Percentiles rank a stretch among this genome's conserved stretches.
phyloP scores from a whole-genome alignment of 2,329 filamentous ascomycete species.

The Tolypocladium guangdongense region DNA sequence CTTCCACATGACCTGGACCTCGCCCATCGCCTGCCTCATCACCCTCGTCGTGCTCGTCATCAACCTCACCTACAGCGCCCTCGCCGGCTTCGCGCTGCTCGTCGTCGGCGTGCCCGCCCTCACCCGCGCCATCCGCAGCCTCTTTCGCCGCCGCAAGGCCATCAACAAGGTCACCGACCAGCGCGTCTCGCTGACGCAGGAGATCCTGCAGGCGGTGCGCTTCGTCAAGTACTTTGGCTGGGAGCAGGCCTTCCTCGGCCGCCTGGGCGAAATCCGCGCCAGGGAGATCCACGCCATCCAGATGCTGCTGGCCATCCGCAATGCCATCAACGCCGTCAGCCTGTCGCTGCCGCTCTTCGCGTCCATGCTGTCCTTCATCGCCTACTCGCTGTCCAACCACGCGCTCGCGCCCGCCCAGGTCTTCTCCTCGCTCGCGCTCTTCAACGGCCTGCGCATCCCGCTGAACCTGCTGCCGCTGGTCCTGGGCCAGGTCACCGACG shows the following conservation, averaged over 20 bases:
- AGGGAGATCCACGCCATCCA: slow-evolving; percentile 80
- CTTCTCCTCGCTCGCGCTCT: slow-evolving; percentile 88
- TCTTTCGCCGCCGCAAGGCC: slow-evolving; percentile 62
- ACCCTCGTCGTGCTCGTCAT: slow-evolving; percentile 72
- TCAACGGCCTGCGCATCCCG: slow-evolving; percentile 84
- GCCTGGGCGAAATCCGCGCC: slow-evolving; percentile 61
- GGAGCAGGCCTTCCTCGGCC: slow-evolving; percentile 76
- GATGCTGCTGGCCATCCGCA: slow-evolving; percentile 68
- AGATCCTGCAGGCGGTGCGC: slow-evolving; percentile 80
- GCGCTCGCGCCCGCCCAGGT: slow-evolving; percentile 62
- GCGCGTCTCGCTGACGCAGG: slow-evolving; percentile 81
- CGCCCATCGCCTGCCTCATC: slow-evolving; percentile 66
- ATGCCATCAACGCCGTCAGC: slow-evolving; percentile 73
- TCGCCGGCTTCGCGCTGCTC: slow-evolving; percentile 78
- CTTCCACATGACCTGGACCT: slow-evolving; percentile 87
- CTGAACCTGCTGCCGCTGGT: slow-evolving; percentile 83
- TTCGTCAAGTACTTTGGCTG: slow-evolving; percentile 97
- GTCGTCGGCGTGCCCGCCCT: slow-evolving; percentile 69
- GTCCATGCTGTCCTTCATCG: slow-evolving; percentile 91
- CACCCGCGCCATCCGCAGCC: slow-evolving; percentile 61
- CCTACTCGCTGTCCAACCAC: slow-evolving; percentile 57
- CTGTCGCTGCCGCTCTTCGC: slow-evolving; percentile 87
- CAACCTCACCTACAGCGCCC: slow-evolving; percentile 81
- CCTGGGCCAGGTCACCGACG: slow-evolving; percentile 82
- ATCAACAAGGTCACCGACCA: slow-evolving; percentile 96